Conservation (phyloP, 331 rosid genomes). For the Phaseolus coccineus region DNA sequence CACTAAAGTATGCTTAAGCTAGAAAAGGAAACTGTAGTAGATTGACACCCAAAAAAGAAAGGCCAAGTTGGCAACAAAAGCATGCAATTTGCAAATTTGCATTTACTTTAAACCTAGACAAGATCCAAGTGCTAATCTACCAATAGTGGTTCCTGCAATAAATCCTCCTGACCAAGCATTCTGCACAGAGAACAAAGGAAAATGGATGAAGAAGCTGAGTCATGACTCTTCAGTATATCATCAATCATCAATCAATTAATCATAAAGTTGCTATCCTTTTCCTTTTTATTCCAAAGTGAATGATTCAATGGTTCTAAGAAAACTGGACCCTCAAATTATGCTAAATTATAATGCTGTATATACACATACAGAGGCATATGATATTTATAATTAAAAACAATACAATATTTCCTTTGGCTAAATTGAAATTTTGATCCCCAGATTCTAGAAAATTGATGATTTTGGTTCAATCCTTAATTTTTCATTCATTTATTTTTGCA, state of each 20-base stretch:
- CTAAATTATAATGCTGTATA: slow-evolving; percentile 1
- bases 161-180: slow-evolving; percentile 63
- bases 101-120: slow-evolving; percentile 38
- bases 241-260: slow-evolving; percentile 37
- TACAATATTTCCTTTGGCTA: too few relatives aligned
- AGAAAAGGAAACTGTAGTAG: not conserved
- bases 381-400: too few relatives aligned
- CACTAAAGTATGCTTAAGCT: not conserved
- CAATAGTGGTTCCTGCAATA: slow-evolving; percentile 57
- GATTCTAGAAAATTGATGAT: too few relatives aligned
- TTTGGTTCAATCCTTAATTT: too few relatives aligned
- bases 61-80: slow-evolving; percentile 31
- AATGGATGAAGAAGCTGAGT: slow-evolving; percentile 38
- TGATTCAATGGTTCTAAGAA: slow-evolving; percentile 18
- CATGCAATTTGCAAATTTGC: slow-evolving; percentile 36
- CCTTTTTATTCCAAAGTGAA: not conserved
- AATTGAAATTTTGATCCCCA: too few relatives aligned
- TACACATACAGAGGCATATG: not conserved
- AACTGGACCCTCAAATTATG: slow-evolving; percentile 40
- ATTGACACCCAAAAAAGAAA: not conserved
- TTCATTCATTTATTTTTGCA: too few relatives aligned
- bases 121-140: slow-evolving; percentile 51
- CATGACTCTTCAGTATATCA: slow-evolving; percentile 24
- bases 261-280: not conserved
- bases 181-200: slow-evolving; percentile 45